Conservation (phyloP, 305 asterid genomes). For the Fraxinus angustifolia region DNA sequence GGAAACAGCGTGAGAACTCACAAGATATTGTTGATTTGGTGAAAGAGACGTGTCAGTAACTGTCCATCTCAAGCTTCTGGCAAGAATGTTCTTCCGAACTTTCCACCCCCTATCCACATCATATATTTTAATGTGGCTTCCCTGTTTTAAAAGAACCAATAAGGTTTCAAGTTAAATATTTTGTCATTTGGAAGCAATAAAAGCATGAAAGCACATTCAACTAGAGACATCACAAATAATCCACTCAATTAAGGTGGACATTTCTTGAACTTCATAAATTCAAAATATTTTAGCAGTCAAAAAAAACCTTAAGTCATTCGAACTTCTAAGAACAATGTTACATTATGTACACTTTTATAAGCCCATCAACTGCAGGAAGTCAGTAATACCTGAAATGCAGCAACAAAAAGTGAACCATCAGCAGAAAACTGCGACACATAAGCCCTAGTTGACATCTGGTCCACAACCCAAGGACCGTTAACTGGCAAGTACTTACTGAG, state of each 20-base stretch:
- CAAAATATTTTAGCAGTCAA: neutral
- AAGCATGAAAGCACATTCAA: neutral
- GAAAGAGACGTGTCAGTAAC: slow-evolving; percentile 83
- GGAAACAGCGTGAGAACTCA: slow-evolving; percentile 36
- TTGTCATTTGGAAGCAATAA: slow-evolving; percentile 6
- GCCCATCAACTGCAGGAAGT: neutral
- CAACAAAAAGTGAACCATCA: slow-evolving; percentile 74
- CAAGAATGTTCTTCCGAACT: slow-evolving; percentile 67
- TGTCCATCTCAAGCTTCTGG: slow-evolving; percentile 85
- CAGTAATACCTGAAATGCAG: slow-evolving; percentile 79
- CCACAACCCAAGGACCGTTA: slow-evolving; percentile 66
- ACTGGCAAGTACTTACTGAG: slow-evolving; percentile 70
- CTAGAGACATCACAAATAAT: neutral
- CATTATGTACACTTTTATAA: neutral
- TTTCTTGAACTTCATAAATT: neutral
- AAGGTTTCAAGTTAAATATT: neutral
- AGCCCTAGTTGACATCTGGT: slow-evolving; percentile 77
- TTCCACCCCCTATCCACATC: slow-evolving; percentile 81
- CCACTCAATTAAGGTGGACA: neutral
- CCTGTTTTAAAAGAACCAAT: slow-evolving; percentile 42
- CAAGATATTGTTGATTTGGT: slow-evolving; percentile 69
- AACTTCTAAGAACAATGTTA: neutral
- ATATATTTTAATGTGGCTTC: slow-evolving; percentile 74
- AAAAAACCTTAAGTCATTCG: neutral
- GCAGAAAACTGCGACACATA: slow-evolving; percentile 81